These are phyloP conservation scores for Fusarium dimerum DNA, from an alignment of 2,329 filamentous ascomycete genomes.

Conservation along the genomic window DNA sequence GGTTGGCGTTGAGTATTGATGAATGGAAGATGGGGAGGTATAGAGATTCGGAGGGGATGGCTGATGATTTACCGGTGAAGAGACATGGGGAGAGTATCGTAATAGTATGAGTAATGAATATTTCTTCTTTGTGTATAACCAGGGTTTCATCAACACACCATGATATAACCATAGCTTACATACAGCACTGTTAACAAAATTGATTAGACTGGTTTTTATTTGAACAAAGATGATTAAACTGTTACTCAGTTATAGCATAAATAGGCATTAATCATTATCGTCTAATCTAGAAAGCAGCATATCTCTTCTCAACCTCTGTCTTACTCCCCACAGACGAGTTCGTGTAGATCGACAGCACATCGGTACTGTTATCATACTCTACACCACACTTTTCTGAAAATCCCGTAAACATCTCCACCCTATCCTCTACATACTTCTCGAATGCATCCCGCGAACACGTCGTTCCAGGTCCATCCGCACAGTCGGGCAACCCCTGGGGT, in stretches of 20 bases:
- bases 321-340: not conserved
- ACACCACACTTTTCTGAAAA: slow-evolving; percentile 26
- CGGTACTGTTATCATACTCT: slow-evolving; percentile 24
- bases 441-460: slow-evolving; percentile 20
- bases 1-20: not conserved
- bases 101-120: not conserved
- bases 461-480: slow-evolving; percentile 22
- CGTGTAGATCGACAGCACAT: slow-evolving; percentile 23
- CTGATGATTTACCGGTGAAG: not conserved
- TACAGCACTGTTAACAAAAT: too few species aligned
- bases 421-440: slow-evolving; percentile 17
- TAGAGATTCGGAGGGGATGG: not conserved
- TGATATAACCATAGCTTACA: too few species aligned
- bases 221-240: too few species aligned
- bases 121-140: too few species aligned
- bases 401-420: slow-evolving; percentile 18
- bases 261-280: not conserved
- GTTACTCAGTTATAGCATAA: not conserved
- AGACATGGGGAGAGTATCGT: not conserved
- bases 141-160: too few species aligned
- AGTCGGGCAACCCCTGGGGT: slow-evolving; percentile 17
- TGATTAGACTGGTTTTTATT: too few species aligned
- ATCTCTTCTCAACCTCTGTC: not conserved
- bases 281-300: not conserved
- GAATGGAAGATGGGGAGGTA: not conserved